Conservation (phyloP, 2,329 filamentous ascomycete genomes). For the Thielaviopsis cerberus region DNA sequence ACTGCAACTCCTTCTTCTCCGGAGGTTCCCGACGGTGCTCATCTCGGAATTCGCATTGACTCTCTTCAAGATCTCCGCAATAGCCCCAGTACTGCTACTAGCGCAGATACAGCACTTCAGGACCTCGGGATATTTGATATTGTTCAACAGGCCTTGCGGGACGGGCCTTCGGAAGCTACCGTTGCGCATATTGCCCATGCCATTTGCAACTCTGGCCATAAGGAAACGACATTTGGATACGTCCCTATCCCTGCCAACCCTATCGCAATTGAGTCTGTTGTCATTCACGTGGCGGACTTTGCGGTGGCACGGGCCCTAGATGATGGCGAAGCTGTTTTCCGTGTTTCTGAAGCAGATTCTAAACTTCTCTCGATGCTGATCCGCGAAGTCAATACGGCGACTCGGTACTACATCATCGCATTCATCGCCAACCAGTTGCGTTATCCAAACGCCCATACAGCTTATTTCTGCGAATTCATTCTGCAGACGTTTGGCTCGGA, state of each 20-base stretch:
- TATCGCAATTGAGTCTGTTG: conserved; percentile 58
- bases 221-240: conserved; percentile 44
- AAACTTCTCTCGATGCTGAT: conserved; percentile 59
- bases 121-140: conserved; percentile 38
- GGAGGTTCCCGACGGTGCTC: conserved; percentile 57
- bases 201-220: conserved; percentile 37
- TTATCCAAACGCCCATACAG: conserved; percentile 73
- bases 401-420: conserved; percentile 65
- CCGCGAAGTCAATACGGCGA: conserved; percentile 55
- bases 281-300: conserved; percentile 62
- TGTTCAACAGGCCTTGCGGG: conserved; percentile 38
- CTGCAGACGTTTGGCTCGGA: conserved; percentile 72
- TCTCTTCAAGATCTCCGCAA: conserved; percentile 56
- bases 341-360: conserved; percentile 33
- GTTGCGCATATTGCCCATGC: conserved; percentile 60
- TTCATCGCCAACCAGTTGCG: conserved; percentile 84
- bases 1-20: conserved; percentile 60
- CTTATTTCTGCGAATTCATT: conserved; percentile 77
- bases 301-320: conserved; percentile 43
- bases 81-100: conserved; percentile 44
- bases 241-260: conserved; percentile 50
- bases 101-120: conserved; percentile 37
- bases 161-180: conserved; percentile 50
- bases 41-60: conserved; percentile 57
- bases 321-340: conserved; percentile 38